phyloP scores from a whole-genome alignment of 768 basidiomycete species.

The Boletus subparvulus region DNA sequence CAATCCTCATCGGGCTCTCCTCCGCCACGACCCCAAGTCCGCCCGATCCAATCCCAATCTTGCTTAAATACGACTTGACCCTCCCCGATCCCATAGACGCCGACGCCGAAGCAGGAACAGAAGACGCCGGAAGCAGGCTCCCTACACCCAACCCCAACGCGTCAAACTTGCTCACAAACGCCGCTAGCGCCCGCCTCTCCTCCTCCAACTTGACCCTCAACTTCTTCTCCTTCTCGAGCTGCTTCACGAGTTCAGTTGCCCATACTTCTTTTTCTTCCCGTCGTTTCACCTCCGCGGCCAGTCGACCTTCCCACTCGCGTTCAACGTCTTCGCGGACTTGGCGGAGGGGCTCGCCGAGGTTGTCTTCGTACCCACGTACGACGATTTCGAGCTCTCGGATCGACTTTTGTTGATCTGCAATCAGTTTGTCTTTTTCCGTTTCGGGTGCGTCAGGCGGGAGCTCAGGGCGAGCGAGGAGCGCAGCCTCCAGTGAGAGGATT shows the following conservation, averaged over 20 bases:
- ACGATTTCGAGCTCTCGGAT: slow-evolving; percentile 78
- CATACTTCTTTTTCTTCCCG: slow-evolving; percentile 72
- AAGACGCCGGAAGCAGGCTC: slow-evolving; percentile 32
- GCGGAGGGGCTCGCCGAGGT: slow-evolving; percentile 64
- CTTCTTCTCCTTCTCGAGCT: slow-evolving; percentile 79
- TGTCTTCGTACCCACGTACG: slow-evolving; percentile 70
- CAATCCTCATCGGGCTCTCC: slow-evolving; percentile 55
- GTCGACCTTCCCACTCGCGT: slow-evolving; percentile 61
- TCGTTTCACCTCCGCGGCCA: slow-evolving; percentile 57
- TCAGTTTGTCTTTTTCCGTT: slow-evolving; percentile 70
- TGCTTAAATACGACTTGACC: slow-evolving; percentile 52
- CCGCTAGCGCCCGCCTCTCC: slow-evolving; percentile 72
- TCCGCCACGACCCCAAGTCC: slow-evolving; percentile 28
- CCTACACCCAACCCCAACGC: slow-evolving; percentile 55
- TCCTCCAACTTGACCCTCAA: slow-evolving; percentile 68
- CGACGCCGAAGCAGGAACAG: slow-evolving; percentile 2
- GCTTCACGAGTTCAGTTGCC: slow-evolving; percentile 71
- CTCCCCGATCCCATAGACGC: slow-evolving; percentile 31
- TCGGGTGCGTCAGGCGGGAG: slow-evolving; percentile 65
- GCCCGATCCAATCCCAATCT: slow-evolving; percentile 16
- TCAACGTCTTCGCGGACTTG: slow-evolving; percentile 72
- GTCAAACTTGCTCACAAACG: slow-evolving; percentile 84
- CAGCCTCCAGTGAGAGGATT: slow-evolving; percentile 79
- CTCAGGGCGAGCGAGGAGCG: slow-evolving; percentile 68
- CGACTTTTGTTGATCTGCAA: slow-evolving; percentile 69